Evolutionary conservation across 2,329 filamentous ascomycete species (phyloP).

Genomic region (Coniochaeta hoffmannii): DNA sequence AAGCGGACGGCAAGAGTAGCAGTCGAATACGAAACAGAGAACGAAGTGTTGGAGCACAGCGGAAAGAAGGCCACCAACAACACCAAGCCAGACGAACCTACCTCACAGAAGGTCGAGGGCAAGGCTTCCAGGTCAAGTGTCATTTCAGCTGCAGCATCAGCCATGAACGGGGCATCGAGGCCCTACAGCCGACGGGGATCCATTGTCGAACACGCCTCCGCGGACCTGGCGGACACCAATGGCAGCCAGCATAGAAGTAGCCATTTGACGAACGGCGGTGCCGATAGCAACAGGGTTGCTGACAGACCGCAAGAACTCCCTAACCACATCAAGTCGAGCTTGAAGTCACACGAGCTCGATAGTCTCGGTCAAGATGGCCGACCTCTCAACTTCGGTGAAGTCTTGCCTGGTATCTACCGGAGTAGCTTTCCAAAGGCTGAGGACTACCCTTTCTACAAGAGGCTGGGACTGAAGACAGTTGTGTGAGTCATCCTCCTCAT

Average conservation of each 20-base stretch:
- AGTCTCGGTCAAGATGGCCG: conserved; percentile 14
- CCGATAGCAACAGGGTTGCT: background rate
- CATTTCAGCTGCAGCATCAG: background rate
- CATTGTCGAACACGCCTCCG: background rate
- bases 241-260: background rate
- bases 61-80: background rate
- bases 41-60: conserved; percentile 8
- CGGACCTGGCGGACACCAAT: background rate
- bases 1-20: conserved; percentile 12
- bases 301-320: background rate
- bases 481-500: conserved; percentile 46
- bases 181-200: background rate
- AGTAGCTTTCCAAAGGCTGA: conserved; percentile 70
- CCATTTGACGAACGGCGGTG: background rate
- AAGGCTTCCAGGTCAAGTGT: background rate
- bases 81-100: background rate
- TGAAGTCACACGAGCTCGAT: background rate
- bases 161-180: background rate
- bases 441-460: conserved; percentile 63
- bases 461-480: conserved; percentile 68
- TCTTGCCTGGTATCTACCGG: conserved; percentile 69
- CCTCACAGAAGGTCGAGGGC: background rate
- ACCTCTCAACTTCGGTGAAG: conserved; percentile 69
- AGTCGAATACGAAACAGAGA: conserved; percentile 10
- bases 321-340: background rate